Base-by-base conservation (phyloP, 1,139 yeast genomes). In the Yamadazyma buinensis region DNA sequence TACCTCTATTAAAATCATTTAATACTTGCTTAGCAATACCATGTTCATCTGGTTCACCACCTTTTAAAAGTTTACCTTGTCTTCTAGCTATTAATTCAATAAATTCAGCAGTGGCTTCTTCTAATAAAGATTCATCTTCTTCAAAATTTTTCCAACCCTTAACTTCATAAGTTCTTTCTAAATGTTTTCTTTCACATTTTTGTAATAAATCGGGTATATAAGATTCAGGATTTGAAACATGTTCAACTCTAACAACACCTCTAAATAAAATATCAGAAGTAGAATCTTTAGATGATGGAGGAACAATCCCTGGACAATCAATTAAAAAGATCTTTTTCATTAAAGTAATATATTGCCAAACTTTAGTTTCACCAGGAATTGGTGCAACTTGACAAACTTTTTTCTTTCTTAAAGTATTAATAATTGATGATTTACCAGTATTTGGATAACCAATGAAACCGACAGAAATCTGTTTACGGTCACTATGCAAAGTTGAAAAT, bases 241-340 rank as follows among this genome's bases (percentile, higher is more conserved):
- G 95, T 59, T 92, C 98, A 20, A 92, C 97, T 66, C 98, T 82
- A 1, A 92, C 98, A 17, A 92, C 98, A 53, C 98, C 98, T 60
- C 97, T 77, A 61, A 92, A 87, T 47, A 92, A 62, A 52, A 92
- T 88, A 57, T 92, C 98, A n/a, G 95, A 80, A 55, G 88, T 95
- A 2, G 92, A 64, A 57, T 92, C 98, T 51, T 82, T 87, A 21
- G 78, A 59, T 19, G 95, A 84, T 23, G 98, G 98, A 7, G 98
- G 98, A 6, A 94, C 98, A 55, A 92, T 90, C 62, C 98, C 98
- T 3, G 98, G 98, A 69, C 98, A 92, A 64, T 92, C 98, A 53
- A 92, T 92, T 51, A 92, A 70, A 52, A 88, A 92, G 36, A 92
- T 92, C 49, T 90, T 77, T 71, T 90, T 88, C 97, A 92, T 92